Conservation (phyloP, 176 grass and related monocot species). For the Oryza rufipogon region DNA sequence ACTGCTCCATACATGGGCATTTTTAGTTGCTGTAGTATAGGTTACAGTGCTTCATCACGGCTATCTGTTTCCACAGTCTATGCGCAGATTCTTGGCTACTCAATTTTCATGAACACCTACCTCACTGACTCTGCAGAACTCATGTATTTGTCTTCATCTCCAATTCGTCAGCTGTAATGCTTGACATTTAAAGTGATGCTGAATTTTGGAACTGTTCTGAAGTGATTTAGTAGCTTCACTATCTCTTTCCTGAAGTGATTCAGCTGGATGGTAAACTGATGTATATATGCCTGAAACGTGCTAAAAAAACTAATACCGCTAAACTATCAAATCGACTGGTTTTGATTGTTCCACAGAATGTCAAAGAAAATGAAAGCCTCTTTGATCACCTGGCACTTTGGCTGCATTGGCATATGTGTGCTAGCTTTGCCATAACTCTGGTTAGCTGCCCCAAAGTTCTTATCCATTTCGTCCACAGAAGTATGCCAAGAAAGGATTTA, state of each 20-base stretch:
- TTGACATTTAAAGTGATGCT: not conserved
- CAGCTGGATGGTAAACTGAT: not conserved
- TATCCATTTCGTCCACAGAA: not conserved
- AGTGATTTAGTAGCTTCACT: not conserved
- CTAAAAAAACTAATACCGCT: not conserved
- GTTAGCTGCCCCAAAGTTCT: not conserved
- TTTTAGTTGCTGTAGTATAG: too few species aligned
- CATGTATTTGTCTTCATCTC: too few species aligned
- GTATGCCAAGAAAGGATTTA: not conserved
- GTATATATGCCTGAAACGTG: not conserved
- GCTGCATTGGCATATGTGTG: not conserved
- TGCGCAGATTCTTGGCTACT: not conserved
- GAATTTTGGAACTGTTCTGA: not conserved
- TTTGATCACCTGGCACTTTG: not conserved
- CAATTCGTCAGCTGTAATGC: too few species aligned
- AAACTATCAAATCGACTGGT: not conserved
- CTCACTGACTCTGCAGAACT: not conserved
- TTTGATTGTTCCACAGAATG: not conserved
- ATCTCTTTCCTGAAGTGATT: not conserved
- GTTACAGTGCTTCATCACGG: not conserved
- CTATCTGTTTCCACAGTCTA: not conserved
- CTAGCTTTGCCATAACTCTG: not conserved
- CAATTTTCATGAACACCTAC: not conserved
- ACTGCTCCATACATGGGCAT: not conserved
- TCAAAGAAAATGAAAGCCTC: not conserved